Evolutionary conservation across 768 basidiomycete species (phyloP), one percentile per base, ranked within the genome.

Genomic region (Coprinellus micaceus): DNA sequence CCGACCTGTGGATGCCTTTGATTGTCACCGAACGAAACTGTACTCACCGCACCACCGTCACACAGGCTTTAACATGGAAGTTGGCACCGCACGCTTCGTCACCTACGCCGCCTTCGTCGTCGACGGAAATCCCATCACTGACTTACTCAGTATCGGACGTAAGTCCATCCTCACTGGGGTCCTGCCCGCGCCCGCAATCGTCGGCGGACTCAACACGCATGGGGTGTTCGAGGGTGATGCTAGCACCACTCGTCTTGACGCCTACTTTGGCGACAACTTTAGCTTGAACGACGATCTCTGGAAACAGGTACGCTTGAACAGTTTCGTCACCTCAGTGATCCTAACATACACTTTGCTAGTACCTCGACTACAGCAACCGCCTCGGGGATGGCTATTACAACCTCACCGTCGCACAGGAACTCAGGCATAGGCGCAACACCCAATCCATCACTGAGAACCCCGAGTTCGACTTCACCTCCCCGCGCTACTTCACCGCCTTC

Each of bases 301-400:
- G 44, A 53, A 64, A 11, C 48, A 64, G 58, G 64, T 60, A 48
- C 30, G 53, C 33, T n/a, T 9, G 15, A 10, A 36, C 21, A 47
- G 17, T 33, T 11, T 28, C n/a, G 44, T 5, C 28, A 19, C 26
- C 22, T 11, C 11, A 33, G 13, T 25, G 10, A 10, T n/a, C 33
- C 2, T 11, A 50, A 24, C 13, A 25, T 15, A 17, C 17, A 55
- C 17, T 36, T 1, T 28, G 19, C 26, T n/a, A 65, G 64, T 54
- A 62, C 37, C 30, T 54, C 26, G 56, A 58, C 4, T 62, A 55
- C 54, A 65, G 63, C 51, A 61, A 65, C 53, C 29, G 48, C 19
- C 62, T 52, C 56, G 64, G 64, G 4, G 63, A 50, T 25, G 64
- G 64, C n/a, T 62, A 62, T 15, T 65, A 63, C 40, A 62, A 65